A percentile compares a stretch with the other conserved stretches of the same genome.
phyloP scores from a whole-genome alignment of 1,139 yeast genomes.

The Taiozyma sp. region DNA sequence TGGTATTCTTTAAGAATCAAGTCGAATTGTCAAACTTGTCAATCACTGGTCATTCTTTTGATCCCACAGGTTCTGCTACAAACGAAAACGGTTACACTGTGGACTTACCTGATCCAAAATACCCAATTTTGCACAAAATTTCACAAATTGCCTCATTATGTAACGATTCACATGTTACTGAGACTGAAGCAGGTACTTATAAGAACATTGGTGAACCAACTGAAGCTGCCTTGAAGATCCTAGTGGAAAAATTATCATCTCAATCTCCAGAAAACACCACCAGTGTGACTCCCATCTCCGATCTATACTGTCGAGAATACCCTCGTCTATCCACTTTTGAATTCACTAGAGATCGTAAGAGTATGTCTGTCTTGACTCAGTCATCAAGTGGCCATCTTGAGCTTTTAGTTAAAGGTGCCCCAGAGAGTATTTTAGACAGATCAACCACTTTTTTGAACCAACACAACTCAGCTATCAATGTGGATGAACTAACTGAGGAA shows the following conservation, averaged over 20 bases:
- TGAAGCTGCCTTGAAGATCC: slow-evolving; percentile 75
- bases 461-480: slow-evolving; percentile 25
- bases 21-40: slow-evolving; percentile 11
- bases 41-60: slow-evolving; percentile 21
- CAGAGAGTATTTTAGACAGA: slow-evolving; percentile 41
- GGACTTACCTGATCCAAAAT: slow-evolving; percentile 25
- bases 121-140: slow-evolving; percentile 26
- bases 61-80: slow-evolving; percentile 34
- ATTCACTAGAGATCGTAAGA: slow-evolving; percentile 42
- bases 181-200: slow-evolving; percentile 16
- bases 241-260: slow-evolving; percentile 39
- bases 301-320: slow-evolving; percentile 17
- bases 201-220: slow-evolving; percentile 68
- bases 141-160: slow-evolving; percentile 29
- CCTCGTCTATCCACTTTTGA: slow-evolving; percentile 27
- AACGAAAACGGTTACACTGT: slow-evolving; percentile 27
- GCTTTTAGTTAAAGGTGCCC: slow-evolving; percentile 50
- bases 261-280: slow-evolving; percentile 24
- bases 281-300: slow-evolving; percentile 21
- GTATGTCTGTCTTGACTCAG: slow-evolving; percentile 43
- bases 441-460: slow-evolving; percentile 34
- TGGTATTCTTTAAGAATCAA: slow-evolving; percentile 17
- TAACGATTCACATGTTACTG: slow-evolving; percentile 30
- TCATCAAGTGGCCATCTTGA: slow-evolving; percentile 17
- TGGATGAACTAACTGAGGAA: slow-evolving; percentile 19